Evolutionary conservation across 768 basidiomycete genomes (phyloP), one percentile per base, ranked within the genome.

Genomic region (Auriscalpium orientale): DNA sequence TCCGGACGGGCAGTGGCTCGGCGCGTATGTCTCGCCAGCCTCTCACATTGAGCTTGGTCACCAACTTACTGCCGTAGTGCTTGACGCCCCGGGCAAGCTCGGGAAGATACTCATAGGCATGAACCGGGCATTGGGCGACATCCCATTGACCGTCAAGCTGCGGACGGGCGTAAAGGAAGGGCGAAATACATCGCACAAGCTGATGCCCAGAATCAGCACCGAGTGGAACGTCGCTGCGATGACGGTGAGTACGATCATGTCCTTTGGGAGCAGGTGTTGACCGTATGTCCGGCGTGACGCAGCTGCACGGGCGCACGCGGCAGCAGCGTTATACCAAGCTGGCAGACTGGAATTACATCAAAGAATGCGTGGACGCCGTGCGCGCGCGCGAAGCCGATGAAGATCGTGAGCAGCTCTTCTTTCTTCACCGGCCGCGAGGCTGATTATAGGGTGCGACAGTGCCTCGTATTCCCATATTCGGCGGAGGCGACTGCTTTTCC

Each of bases 311-410:
- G 10, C 83, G 97, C 28, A 91, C 93, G 6, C 78, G 95, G 38
- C 94, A 98, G 70, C 97, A 98, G 67, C 82, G 97, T 40, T 99
- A 99, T 64, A 86, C 90, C 2, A 86, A 85, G 60, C 75, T 91
- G 1, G 95, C 95, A 10, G 95, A 99, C 66, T 99, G 95, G 93
- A 80, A 81, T 37, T 99, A 98, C 68, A 91, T 97, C 68, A 87
- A 85, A 66, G 74, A 83, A 62, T 97, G 95, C 64, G 91, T 91
- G 2, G 81, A 86, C 7, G 83, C 85, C 9, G 86, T 95, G 21
- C 82, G 94, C 9, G 77, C 77, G 4, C 69, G 75, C 40, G 87
- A 89, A 68, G 79, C 74, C 20, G 88, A 91, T 10, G 82, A 88
- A 66, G 85, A 84, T 65, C 56, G 89, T 89, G 63, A 56, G 84